Base-by-base conservation (phyloP, 2,329 filamentous ascomycete genomes). In the Xylariaceae sp. region DNA sequence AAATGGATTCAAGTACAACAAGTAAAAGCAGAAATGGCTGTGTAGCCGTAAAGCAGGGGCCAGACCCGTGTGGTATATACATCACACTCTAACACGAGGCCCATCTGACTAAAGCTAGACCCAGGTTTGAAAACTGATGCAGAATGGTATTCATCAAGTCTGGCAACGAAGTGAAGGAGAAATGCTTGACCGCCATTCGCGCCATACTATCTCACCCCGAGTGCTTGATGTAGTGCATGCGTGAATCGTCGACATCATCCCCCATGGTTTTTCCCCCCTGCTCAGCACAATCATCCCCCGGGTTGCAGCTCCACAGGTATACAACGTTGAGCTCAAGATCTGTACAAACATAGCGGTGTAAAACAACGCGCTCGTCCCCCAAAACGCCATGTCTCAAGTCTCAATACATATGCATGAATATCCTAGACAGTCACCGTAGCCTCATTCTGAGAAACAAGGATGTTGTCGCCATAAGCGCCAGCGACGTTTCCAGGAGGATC, bases 401-500 rank as follows among this genome's bases (percentile, higher is more conserved):
- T n/a, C n/a, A n/a, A 38, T 35, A 39, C 44, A 21, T 35, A 12
- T 20, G 23, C 21, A 32, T 14, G n/a, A 33, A 36, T 22, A 23
- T 42, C 36, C 57, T 60, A 59, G 19, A 48, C 53, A 14, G 41
- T 44, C 37, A 68, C 57, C 16, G 55, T 53, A 35, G 60, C 41
- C 50, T 68, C 54, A 47, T 65, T 65, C 38, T 66, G 59, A 29
- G 77, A 70, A 32, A 57, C 52, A 39, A 71, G 57, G 29, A 82
- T 74, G 59, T 82, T 81, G 11, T 51, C 49, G 48, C 57, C 73
- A 53, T 78, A 81, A 22, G 61, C 50, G 49, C 76, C 77, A 34
- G 65, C 71, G 37, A 74, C 67, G 66, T 82, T 81, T 55, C 88
- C 89, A 52, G 81, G 71, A 50, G 82, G 76, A 55, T 70, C 72